Base-by-base conservation (phyloP, 1,139 yeast species). In the Candida tunisiensis region DNA sequence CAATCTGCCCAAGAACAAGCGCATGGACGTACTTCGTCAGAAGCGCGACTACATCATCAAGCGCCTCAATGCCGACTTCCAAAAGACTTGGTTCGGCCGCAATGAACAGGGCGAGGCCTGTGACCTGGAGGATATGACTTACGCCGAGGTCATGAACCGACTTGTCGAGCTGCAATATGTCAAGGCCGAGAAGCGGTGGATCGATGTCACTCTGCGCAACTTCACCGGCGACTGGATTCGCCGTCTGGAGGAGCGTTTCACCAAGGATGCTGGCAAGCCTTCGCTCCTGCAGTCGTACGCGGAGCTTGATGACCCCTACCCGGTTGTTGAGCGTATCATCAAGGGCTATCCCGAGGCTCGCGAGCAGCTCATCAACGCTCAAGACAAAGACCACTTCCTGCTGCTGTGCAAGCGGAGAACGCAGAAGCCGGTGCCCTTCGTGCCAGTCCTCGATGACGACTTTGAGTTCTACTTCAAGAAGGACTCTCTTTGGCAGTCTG, bases 401-500 rank as follows among this genome's bases (percentile, higher is more conserved):
- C 69, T 70, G 53, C 65, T 79, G 45, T 80, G 93, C 51, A 66
- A 73, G 38, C 73, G 74, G 51, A 93, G 93, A 42, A 51, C 61
- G 34, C 96, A 85, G 60, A 88, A 88, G 60, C 99, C 99, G 24
- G 95, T 83, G 50, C 98, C 98, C 37, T 88, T 88, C 47, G 85
- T 88, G 42, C 99, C 99, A 27, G 78, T 82, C 16, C 66, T 88
- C 53, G 93, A 91, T 49, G 93, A 80, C 41, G 77, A 82, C 60
- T 83, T 88, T 47, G 95, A 88, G 55, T 75, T 74, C 50, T 88
- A 79, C 69, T 91, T 88, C 69, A 88, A 88, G 72, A 88, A 88
- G 63, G 99, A 88, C 57, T 85, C 96, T 27, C 67, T 88, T 51
- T 88, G 98, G 98, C 99, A 88, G 66, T 79, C 94, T 20, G 98